Evolutionary conservation across 1,284 basidiomycete species (phyloP).

Genomic region (Ceratobasidium sp.): DNA sequence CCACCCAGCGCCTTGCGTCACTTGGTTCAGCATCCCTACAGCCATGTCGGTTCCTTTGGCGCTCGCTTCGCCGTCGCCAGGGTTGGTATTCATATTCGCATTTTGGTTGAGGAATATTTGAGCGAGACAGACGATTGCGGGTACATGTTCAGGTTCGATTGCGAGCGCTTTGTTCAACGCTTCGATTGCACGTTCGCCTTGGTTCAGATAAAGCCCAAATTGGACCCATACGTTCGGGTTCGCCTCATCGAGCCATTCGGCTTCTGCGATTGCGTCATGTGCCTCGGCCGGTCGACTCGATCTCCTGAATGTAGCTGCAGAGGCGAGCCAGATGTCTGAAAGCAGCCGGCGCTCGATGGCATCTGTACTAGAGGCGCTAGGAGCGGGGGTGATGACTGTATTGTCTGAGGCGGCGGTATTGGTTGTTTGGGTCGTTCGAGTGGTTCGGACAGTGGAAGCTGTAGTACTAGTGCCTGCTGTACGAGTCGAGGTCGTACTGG

Average conservation of each 20-base stretch:
- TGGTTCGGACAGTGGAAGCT: conserved; percentile 20
- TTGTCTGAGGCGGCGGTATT: conserved; percentile 24
- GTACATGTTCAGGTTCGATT: conserved; percentile 79
- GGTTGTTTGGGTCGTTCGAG: conserved; percentile 1
- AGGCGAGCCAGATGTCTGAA: conserved; percentile 93
- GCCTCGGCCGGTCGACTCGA: conserved; percentile 91
- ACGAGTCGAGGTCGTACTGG: conserved; percentile 9
- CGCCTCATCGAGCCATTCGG: conserved; percentile 88
- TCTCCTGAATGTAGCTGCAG: conserved; percentile 93
- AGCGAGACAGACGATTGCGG: conserved; percentile 82
- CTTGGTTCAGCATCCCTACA: conserved; percentile 58
- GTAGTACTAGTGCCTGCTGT: not conserved
- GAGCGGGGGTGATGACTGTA: conserved; percentile 27
- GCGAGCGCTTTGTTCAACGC: conserved; percentile 88
- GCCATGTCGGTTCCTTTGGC: conserved; percentile 51
- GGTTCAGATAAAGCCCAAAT: conserved; percentile 81
- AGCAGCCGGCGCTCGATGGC: conserved; percentile 76
- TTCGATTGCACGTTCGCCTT: conserved; percentile 74
- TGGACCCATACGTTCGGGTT: conserved; percentile 96
- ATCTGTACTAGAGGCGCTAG: conserved; percentile 53
- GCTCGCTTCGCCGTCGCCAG: not conserved
- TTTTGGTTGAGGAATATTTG: conserved; percentile 76
- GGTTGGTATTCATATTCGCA: conserved; percentile 2
- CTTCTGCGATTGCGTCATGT: conserved; percentile 93
- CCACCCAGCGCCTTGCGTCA: conserved; percentile 74